A percentile compares a stretch with the other conserved stretches of the same genome.
These are phyloP conservation scores for Colletotrichum trifolii DNA, from an alignment of 2,329 filamentous ascomycete species.

Conservation along the genomic window DNA sequence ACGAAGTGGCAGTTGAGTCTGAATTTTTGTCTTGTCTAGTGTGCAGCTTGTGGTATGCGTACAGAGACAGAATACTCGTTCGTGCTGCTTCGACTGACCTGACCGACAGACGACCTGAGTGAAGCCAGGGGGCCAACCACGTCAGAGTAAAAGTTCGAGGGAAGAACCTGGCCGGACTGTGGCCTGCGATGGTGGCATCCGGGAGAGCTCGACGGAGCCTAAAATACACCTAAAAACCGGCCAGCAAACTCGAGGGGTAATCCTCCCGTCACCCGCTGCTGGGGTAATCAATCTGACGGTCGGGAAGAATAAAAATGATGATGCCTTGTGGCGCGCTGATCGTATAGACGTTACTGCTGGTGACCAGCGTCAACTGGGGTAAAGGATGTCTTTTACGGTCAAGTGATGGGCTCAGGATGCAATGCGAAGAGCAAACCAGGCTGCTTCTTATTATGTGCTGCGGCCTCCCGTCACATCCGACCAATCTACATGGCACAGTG, in stretches of 20 bases:
- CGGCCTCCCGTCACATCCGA: slow-evolving; percentile 1
- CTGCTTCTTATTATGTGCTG: slow-evolving; percentile 11
- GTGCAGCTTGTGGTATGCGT: too few relatives aligned
- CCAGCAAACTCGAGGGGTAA: slow-evolving; percentile 27
- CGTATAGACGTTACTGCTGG: slow-evolving; percentile 6
- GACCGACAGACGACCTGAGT: too few relatives aligned
- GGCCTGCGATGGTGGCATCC: slow-evolving; percentile 7
- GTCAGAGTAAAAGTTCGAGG: slow-evolving; percentile 30
- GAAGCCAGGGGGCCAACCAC: slow-evolving; percentile 8
- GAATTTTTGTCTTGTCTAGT: too few relatives aligned
- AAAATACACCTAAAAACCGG: slow-evolving; percentile 4
- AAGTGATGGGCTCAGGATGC: background rate
- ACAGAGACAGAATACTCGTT: too few relatives aligned
- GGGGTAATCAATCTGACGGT: slow-evolving; percentile 14
- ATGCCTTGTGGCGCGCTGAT: slow-evolving; percentile 14
- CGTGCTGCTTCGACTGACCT: too few relatives aligned
- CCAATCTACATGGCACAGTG: background rate
- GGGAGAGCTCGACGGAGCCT: too few relatives aligned
- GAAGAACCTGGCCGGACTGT: slow-evolving; percentile 15
- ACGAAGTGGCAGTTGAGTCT: too few relatives aligned
- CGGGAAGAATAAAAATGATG: slow-evolving; percentile 13
- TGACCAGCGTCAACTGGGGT: slow-evolving; percentile 19
- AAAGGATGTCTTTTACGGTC: background rate
- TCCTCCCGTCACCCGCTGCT: slow-evolving; percentile 15
- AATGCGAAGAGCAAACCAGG: too few relatives aligned